A percentile compares a stretch with the other conserved stretches of the same genome.
phyloP scores from a whole-genome alignment of 768 basidiomycete genomes.

The Tricholoma sp. region DNA sequence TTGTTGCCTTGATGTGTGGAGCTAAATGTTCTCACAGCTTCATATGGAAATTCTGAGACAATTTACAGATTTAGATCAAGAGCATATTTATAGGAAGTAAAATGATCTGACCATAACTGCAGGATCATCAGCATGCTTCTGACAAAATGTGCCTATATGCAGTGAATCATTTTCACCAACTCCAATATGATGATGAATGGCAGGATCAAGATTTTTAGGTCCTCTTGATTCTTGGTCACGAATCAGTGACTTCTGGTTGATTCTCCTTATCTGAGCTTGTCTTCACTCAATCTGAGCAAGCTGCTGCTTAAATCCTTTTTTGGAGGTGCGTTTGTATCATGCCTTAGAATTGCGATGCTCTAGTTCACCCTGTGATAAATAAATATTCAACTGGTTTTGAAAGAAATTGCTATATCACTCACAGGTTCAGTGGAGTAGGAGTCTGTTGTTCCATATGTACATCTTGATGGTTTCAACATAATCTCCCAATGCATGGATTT shows the following conservation, averaged over 20 bases:
- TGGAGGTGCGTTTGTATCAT: slow-evolving; percentile 6
- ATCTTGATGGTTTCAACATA: not conserved
- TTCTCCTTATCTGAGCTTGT: not conserved
- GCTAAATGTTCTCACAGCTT: not conserved
- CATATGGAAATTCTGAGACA: not conserved
- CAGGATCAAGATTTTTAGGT: not conserved
- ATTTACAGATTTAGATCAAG: too few relatives aligned
- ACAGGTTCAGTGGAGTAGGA: too few relatives aligned
- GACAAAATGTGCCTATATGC: not conserved
- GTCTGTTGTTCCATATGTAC: not conserved
- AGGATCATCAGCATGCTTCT: not conserved
- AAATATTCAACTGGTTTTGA: too few relatives aligned
- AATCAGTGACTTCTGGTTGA: too few relatives aligned
- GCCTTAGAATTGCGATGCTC: slow-evolving; percentile 12
- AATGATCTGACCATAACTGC: too few relatives aligned
- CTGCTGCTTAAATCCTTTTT: slow-evolving; percentile 7
- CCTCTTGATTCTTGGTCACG: too few relatives aligned
- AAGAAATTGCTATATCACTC: too few relatives aligned
- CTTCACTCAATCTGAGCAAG: slow-evolving; percentile 11
- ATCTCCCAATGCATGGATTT: not conserved
- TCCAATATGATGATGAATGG: not conserved
- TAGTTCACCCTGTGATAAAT: slow-evolving; percentile 9
- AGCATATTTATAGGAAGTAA: too few relatives aligned
- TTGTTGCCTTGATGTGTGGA: not conserved
- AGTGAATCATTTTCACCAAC: not conserved